Base-by-base conservation (phyloP, 2,329 filamentous ascomycete species). In the Aspergillus persii region DNA sequence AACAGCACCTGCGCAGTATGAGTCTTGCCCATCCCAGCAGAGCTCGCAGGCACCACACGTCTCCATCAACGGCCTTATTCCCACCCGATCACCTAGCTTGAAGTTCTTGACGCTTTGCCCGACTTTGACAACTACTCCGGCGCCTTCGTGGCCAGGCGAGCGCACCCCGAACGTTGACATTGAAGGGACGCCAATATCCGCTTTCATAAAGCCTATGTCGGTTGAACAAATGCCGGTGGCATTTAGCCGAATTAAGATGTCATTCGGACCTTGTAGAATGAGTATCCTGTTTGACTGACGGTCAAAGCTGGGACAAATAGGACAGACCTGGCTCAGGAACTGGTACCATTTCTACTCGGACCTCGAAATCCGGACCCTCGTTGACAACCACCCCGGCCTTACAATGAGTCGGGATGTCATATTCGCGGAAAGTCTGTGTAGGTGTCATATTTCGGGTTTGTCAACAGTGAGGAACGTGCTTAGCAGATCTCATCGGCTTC, bases 171-270 rank as follows among this genome's bases (percentile, higher is more conserved):
- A 74, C 0, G 64, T 62, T 0, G 75, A 77, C 80, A 83, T 83
- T n/a, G 73, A 71, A 0, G 79, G 78, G 0, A 77, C 56, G 0
- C 76, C 79, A 72, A 82, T 79, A 66, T 86, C 84, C 56, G 80
- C 79, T 51, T 81, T 61, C 81, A 85, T 84, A 70, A 81, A 81
- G 66, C 86, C 84, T 18, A 87, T 71, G 64, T 87, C 84, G 36
- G 78, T 80, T 60, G 81, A 80, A 73, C 84, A 86, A 52, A 87
- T 76, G 0, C 84, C 84, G 1, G 84, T 87, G 29, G 77, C 78
- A 58, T 86, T 86, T 54, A 87, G 75, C 55, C 79, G 81, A 66
- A 87, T 77, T 8, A 87, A 76, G 26, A 86, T 72, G 59, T 87
- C 83, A 53, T 84, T 76, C 7, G 80, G 80, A 11, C 80, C 81